Base-by-base conservation (phyloP, 106 monocot species). In the Apostasia ramifera region DNA sequence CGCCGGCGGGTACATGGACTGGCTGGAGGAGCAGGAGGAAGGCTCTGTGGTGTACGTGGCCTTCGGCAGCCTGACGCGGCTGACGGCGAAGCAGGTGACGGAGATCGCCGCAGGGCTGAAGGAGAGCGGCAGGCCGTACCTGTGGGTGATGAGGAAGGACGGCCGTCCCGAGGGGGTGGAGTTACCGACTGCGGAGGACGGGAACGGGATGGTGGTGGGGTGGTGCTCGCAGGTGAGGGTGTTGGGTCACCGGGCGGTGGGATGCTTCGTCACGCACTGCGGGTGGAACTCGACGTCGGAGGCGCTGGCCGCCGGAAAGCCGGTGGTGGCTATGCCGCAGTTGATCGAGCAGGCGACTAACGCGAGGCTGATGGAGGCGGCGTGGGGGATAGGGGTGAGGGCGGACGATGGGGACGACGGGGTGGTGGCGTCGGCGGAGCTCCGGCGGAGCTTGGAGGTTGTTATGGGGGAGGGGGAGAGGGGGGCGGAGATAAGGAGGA, bases 191-290 rank as follows among this genome's bases (percentile, higher is more conserved):
- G 7, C 52, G 0, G 5, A 41, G 0, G 49, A 12, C 1, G 71
- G 75, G 48, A 70, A 66, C 2, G 80, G 76, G 38, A 54, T 80
- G 74, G 73, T 78, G 46, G 77, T 79, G 40, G 81, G 76, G 60
- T 86, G 85, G 85, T 78, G 81, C 62, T 59, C 71, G 12, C 81
- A 85, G 68, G 68, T 71, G 41, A 45, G 47, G 40, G 85, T 85
- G 38, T 59, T 85, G 66, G 53, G 63, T 38, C 85, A 85, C 58
- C 51, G 58, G 5, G 50, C 85, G 9, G 64, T 85, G 8, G 85
- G 85, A 5, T 81, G 85, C 57, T 85, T 85, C 57, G 85, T 81
- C 9, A 85, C 81, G 14, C 81, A 85, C 69, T 85, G 78, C 57
- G 85, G 81, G 5, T 85, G 85, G 85, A 85, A 81, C 75, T 81